These are phyloP conservation scores for Tephrocybe rancida DNA, from an alignment of 768 basidiomycete genomes.

Conservation along the genomic window DNA sequence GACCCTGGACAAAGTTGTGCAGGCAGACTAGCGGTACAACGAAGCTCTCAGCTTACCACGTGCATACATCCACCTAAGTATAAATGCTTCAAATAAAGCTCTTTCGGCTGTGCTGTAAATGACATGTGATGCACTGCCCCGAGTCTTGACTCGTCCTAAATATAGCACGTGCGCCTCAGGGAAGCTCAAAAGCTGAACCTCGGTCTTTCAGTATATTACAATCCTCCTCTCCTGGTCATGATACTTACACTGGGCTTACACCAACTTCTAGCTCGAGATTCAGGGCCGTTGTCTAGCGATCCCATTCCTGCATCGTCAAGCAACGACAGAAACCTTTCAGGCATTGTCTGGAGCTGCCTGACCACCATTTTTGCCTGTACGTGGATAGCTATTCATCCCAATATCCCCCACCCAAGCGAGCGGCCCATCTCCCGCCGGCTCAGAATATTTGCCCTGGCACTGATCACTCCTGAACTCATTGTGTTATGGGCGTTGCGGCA, in stretches of 20 bases:
- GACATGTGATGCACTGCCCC: too few relatives aligned
- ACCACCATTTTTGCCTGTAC: slow-evolving; percentile 24
- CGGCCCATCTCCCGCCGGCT: background rate
- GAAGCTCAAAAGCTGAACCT: too few relatives aligned
- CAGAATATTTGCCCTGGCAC: slow-evolving; percentile 16
- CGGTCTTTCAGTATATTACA: too few relatives aligned
- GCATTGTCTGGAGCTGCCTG: slow-evolving; percentile 27
- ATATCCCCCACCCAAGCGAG: slow-evolving; percentile 17
- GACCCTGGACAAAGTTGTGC: too few relatives aligned
- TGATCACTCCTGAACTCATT: slow-evolving; percentile 25
- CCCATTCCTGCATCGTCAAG: background rate
- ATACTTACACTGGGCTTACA: background rate
- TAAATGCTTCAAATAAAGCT: too few relatives aligned
- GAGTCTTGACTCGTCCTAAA: too few relatives aligned
- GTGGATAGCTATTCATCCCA: slow-evolving; percentile 27
- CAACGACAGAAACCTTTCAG: slow-evolving; percentile 10
- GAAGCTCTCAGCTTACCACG: too few relatives aligned
- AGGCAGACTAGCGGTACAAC: too few relatives aligned
- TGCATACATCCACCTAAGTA: too few relatives aligned
- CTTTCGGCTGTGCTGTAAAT: too few relatives aligned
- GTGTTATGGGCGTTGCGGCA: slow-evolving; percentile 22
- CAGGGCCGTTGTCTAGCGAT: background rate
- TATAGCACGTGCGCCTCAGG: too few relatives aligned
- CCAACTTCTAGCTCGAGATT: background rate
- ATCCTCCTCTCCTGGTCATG: too few relatives aligned